These are phyloP conservation scores for Stephania cephalantha DNA, from an alignment of 164 flowering plant genomes.

Conservation along the genomic window DNA sequence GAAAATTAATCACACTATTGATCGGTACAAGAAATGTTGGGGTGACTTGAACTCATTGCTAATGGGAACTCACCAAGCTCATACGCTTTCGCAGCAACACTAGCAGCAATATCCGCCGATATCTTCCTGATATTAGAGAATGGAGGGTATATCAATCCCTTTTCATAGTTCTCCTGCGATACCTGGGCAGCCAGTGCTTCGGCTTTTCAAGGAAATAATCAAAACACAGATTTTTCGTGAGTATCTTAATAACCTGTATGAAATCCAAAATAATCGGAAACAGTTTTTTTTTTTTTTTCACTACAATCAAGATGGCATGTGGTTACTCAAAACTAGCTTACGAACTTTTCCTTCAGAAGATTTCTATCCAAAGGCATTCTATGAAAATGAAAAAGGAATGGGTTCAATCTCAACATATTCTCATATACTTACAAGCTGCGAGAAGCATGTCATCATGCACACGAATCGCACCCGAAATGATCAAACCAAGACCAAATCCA, in stretches of 20 bases:
- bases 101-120: constrained; percentile 89
- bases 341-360: neutral
- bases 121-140: constrained; percentile 76
- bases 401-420: neutral
- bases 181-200: constrained; percentile 86
- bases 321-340: neutral
- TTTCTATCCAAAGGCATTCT: neutral
- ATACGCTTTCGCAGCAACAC: constrained; percentile 87
- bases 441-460: constrained; percentile 93
- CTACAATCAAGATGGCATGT: neutral
- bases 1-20: neutral
- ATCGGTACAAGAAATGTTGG: too few species aligned
- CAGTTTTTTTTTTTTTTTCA: too few species aligned
- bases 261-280: too few species aligned
- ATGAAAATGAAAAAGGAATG: neutral
- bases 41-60: neutral
- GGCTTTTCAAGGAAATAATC: constrained; percentile 36
- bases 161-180: constrained; percentile 54
- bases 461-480: constrained; percentile 90
- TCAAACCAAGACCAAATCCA: constrained; percentile 88
- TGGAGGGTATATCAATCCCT: constrained; percentile 80
- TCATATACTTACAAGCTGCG: constrained; percentile 75
- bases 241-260: neutral
- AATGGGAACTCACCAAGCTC: constrained; percentile 63
- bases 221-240: neutral